Base-by-base conservation (phyloP, 371 early-diverging fungal species). In the Mucor sp. region DNA sequence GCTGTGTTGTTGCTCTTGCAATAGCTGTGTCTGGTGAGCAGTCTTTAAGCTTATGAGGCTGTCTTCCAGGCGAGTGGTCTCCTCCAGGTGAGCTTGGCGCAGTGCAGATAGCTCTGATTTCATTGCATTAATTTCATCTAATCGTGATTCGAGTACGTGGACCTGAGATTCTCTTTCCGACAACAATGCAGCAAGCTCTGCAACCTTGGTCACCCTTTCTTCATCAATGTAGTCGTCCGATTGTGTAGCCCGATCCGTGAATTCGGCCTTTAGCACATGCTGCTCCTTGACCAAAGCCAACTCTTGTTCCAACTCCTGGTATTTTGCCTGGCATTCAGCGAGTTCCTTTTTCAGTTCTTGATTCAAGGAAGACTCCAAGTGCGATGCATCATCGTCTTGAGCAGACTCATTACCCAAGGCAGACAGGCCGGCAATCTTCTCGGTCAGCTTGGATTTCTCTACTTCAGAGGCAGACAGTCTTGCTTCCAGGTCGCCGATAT, bases 401-500 rank as follows among this genome's bases (percentile, higher is more conserved):
- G 41, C 15, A 27, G 44, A 15, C 6, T 17, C 30, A 25, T 14
- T 15, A 9, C 47, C 4, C 2, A 21, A 3, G 17, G 19, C 15
- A 27, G 64, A 14, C 7, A 59, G n/a, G 0, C 27, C 6, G 14
- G 37, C 44, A 14, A 61, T 19, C 43, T 55, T 41, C 44, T 61
- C 33, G 63, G 67, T 57, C 62, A 71, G 28, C 55, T 60, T 35
- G 64, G 65, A 5, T 64, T 66, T 6, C 43, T 60, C 25, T 61
- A n/a, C 8, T 60, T 69, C 69, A 15, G 66, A 44, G 11, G 21
- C 41, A 4, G 76, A 60, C 12, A 85, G 56, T 2, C 77, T 67
- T 2, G 66, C 6, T 63, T 85, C 84, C 8, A 85, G 70, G 25
- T 79, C 80, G 33, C 66, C 62, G 37, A 85, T 85, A 48, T 85